Evolutionary conservation across 805 yeast genomes (phyloP), one percentile per base, ranked within the genome.

Genomic region (Cyberlindnera mrakii): DNA sequence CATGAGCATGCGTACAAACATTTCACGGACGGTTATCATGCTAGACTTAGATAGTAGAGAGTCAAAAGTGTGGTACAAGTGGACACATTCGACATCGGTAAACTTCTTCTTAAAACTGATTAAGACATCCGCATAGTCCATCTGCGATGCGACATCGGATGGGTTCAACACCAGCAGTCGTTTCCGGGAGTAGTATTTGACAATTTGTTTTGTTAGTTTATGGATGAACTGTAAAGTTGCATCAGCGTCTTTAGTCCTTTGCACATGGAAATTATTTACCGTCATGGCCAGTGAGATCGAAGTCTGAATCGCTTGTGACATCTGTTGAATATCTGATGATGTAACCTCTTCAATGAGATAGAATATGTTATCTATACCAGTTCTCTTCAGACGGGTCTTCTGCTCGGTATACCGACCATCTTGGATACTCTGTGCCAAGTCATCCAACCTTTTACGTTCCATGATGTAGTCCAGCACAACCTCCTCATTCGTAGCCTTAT

Each of bases 351-450:
- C 99, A 14, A 93, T 76, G 3, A 93, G 58, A 54, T 93, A 93
- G 50, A 78, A 80, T 16, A 82, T 75, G 50, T 85, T 74, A 16
- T 67, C 66, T 55, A 90, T 66, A 0, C 85, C 88, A 0, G 93
- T 75, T 59, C 81, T 75, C 40, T 72, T 72, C 44, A 93, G 67
- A 42, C 99, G 72, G 15, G 72, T 65, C 57, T 91, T 90, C 59
- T 93, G 99, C 59, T 93, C 99, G 42, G 72, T 70, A 55, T 84
- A 89, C 39, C 99, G 66, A 2, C 96, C 96, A 63, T 93, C 99
- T 46, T 75, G 74, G 37, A 93, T 88, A 40, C 96, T 85, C 30
- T 70, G 57, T 0, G 84, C 84, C 54, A 93, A 72, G 68, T 93
- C 99, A 57, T 87, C 95, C 35, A 90, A 63, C 43, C 96, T 67